Conservation (phyloP, 176 grass and related monocot species). For the Hsuehochloa calcarea region DNA sequence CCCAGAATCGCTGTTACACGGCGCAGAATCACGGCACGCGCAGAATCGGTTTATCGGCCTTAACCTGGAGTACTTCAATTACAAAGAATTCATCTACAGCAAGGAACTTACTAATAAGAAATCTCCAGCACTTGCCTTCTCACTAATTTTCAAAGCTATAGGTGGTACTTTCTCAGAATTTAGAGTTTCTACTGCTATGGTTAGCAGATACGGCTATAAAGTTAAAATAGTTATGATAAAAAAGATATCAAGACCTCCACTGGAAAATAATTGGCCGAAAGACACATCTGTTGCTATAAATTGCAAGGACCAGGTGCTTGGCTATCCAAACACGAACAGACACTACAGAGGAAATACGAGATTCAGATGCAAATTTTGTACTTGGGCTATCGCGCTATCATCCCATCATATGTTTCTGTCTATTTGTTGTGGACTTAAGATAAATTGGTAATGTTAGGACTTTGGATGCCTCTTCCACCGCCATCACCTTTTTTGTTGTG, state of each 20-base stretch:
- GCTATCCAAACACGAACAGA: not conserved
- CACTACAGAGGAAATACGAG: not conserved
- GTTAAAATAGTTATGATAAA: not conserved
- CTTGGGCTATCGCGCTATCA: not conserved
- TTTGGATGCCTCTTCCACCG: not conserved
- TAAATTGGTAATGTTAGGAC: not conserved
- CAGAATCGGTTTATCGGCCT: too few relatives aligned
- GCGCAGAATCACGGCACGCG: too few relatives aligned
- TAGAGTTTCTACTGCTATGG: not conserved
- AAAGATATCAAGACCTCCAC: not conserved
- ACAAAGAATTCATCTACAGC: not conserved
- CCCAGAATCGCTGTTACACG: too few relatives aligned
- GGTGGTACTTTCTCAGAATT: not conserved
- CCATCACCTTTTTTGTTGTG: not conserved
- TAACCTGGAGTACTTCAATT: not conserved
- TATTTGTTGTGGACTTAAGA: not conserved
- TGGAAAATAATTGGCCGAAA: not conserved
- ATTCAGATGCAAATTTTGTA: not conserved
- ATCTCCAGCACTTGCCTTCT: not conserved
- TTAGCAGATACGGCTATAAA: not conserved
- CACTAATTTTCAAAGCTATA: not conserved
- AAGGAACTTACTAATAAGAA: not conserved
- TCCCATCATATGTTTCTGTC: too few relatives aligned
- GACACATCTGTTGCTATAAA: not conserved
- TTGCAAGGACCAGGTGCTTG: not conserved